A percentile compares a stretch with the other conserved stretches of the same genome.
These are phyloP conservation scores for Tolypocladium tropicale DNA, from an alignment of 2,329 filamentous ascomycete species.

Conservation along the genomic window DNA sequence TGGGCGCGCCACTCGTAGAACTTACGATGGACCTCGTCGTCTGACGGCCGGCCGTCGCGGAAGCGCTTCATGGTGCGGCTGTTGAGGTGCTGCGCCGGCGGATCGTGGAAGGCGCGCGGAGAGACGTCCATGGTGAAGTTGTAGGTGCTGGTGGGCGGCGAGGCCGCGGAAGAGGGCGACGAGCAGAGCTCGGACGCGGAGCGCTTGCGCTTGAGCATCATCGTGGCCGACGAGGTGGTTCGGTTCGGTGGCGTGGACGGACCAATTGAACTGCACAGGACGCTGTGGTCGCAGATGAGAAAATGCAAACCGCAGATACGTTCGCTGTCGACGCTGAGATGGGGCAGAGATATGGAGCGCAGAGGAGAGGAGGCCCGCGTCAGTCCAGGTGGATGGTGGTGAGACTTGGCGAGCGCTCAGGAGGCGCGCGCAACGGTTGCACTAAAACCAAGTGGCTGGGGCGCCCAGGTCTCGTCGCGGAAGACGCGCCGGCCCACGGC, in stretches of 20 bases:
- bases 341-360: too few relatives aligned
- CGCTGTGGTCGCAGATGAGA: fast-evolving
- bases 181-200: conserved; percentile 47
- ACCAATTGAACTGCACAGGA: neutral
- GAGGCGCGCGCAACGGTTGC: neutral
- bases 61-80: conserved; percentile 53
- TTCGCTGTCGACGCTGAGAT: neutral
- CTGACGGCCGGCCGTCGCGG: conserved; percentile 47
- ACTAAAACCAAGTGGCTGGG: neutral
- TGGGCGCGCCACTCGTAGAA: conserved; percentile 11
- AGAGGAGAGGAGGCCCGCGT: too few relatives aligned
- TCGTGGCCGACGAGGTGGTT: conserved; percentile 12
- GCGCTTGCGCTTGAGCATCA: conserved; percentile 54
- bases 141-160: conserved; percentile 18
- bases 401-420: neutral
- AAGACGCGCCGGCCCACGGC: neutral
- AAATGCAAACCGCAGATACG: neutral
- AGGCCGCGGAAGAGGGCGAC: conserved; percentile 32
- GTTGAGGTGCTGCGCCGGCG: conserved; percentile 31
- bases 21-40: conserved; percentile 45
- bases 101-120: conserved; percentile 14
- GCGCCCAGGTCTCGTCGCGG: neutral
- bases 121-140: conserved; percentile 21
- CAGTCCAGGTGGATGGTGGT: too few relatives aligned
- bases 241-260: neutral